phyloP scores from a whole-genome alignment of 1,284 basidiomycete genomes.

The Anthracocystis setariae region DNA sequence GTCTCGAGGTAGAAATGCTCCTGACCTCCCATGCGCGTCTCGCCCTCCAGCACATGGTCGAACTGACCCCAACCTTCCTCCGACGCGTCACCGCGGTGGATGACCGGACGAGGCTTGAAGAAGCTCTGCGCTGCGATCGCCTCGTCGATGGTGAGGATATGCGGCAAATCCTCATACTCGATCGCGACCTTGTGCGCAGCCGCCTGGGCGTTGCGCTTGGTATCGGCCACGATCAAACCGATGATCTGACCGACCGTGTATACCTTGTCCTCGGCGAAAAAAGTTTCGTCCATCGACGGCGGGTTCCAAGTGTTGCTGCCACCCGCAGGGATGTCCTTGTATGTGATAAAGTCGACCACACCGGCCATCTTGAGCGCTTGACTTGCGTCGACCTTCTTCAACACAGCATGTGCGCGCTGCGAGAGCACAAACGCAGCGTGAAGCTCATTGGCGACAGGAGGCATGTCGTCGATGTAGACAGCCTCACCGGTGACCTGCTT shows the following conservation, averaged over 20 bases:
- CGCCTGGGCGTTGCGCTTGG: constrained; percentile 66
- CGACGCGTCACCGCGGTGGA: constrained; percentile 50
- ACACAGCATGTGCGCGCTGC: constrained; percentile 65
- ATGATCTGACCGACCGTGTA: constrained; percentile 66
- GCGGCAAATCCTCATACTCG: constrained; percentile 67
- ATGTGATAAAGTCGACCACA: constrained; percentile 63
- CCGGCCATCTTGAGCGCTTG: constrained; percentile 65
- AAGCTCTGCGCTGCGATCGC: constrained; percentile 60
- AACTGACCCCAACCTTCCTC: constrained; percentile 49
- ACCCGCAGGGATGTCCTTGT: constrained; percentile 62
- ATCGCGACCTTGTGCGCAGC: constrained; percentile 66
- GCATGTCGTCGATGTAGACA: constrained; percentile 68
- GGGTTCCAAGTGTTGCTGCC: constrained; percentile 67
- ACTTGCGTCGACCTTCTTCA: constrained; percentile 61
- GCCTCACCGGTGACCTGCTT: constrained; percentile 69
- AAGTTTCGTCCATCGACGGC: constrained; percentile 66
- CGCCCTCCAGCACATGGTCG: constrained; percentile 62
- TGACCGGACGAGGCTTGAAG: constrained; percentile 55
- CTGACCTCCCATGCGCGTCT: constrained; percentile 66
- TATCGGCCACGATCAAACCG: constrained; percentile 66
- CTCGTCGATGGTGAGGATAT: constrained; percentile 67
- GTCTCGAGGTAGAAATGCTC: constrained; percentile 66
- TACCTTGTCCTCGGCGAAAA: constrained; percentile 67
- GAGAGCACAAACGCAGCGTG: constrained; percentile 66
- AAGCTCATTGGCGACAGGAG: constrained; percentile 62